Percentiles rank a stretch among this genome's conserved stretches.
Evolutionary conservation across 495 filamentous ascomycete species (phyloP).

Genomic region (Penicillium psychrofluorescens): DNA sequence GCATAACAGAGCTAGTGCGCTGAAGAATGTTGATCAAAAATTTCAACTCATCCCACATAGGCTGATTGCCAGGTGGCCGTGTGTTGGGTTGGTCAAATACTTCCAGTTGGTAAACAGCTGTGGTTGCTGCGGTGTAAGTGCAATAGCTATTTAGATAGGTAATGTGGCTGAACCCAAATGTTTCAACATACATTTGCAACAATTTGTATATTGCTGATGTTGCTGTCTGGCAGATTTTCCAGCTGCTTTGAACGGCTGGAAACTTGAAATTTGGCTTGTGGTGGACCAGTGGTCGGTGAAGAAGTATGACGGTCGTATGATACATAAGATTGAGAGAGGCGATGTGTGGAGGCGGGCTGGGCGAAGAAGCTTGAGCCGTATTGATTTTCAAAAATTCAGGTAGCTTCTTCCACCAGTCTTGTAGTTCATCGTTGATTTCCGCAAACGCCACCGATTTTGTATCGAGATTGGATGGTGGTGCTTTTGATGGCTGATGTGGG

Average conservation of each 20-base stretch:
- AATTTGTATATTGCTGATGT: slow-evolving; percentile 6
- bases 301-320: slow-evolving; percentile 9
- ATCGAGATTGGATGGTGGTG: background rate
- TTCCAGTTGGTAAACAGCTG: slow-evolving; percentile 7
- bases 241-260: slow-evolving; percentile 1
- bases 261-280: background rate
- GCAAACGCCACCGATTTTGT: slow-evolving; percentile 1
- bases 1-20: slow-evolving; percentile 4
- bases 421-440: slow-evolving; percentile 4
- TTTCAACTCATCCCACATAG: slow-evolving; percentile 6
- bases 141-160: slow-evolving; percentile 12
- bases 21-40: slow-evolving; percentile 8
- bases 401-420: slow-evolving; percentile 3
- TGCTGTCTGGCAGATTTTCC: slow-evolving; percentile 6
- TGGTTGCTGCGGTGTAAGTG: slow-evolving; percentile 10
- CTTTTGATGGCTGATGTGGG: background rate
- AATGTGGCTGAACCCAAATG: slow-evolving; percentile 10
- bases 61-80: background rate
- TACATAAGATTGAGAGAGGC: slow-evolving; percentile 12
- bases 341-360: slow-evolving; percentile 9
- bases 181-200: slow-evolving; percentile 6
- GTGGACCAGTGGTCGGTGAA: slow-evolving; percentile 9
- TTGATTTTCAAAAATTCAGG: slow-evolving; percentile 5
- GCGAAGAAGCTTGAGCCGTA: background rate
- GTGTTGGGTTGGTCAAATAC: background rate